These are phyloP conservation scores for Musa troglodytarum DNA, from an alignment of 176 grass and related monocot genomes.

Conservation along the genomic window DNA sequence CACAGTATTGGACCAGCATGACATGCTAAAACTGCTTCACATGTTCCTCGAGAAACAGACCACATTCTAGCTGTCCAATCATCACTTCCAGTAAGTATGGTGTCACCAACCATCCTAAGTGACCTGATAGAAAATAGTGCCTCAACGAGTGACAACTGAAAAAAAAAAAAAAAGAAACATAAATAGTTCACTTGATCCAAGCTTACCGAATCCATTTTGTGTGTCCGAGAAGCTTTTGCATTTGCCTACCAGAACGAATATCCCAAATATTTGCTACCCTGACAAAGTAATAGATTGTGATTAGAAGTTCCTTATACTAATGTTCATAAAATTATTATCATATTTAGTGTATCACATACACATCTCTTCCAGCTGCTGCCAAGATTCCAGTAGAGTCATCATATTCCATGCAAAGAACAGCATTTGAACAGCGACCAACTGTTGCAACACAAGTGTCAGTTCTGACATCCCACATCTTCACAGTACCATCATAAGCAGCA, in stretches of 20 bases:
- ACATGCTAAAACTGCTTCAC: conserved; percentile 87
- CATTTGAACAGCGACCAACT: conserved; percentile 83
- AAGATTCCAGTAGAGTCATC: conserved; percentile 88
- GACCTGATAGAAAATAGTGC: conserved; percentile 36
- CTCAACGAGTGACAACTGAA: conserved; percentile 13
- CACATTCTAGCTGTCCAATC: conserved; percentile 99
- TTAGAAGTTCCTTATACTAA: not conserved
- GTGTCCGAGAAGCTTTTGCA: conserved; percentile 95
- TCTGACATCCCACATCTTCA: conserved; percentile 99
- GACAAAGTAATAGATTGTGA: not conserved
- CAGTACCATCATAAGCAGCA: conserved; percentile 80
- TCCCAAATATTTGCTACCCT: conserved; percentile 95
- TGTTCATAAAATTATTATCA: not conserved
- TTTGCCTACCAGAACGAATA: conserved; percentile 79
- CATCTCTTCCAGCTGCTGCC: conserved; percentile 86
- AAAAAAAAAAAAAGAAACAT: conserved; percentile 12
- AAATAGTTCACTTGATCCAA: not conserved
- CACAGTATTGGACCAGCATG: conserved; percentile 91
- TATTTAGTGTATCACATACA: conserved; percentile 42
- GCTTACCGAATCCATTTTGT: conserved; percentile 96
- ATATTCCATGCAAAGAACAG: conserved; percentile 95
- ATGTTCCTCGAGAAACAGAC: conserved; percentile 79
- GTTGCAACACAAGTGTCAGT: conserved; percentile 98
- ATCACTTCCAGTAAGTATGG: conserved; percentile 93
- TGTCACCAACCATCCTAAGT: conserved; percentile 84